Evolutionary conservation across 345 rosid genomes (phyloP), one percentile per base, ranked within the genome.

Genomic region (Aegle marmelos): DNA sequence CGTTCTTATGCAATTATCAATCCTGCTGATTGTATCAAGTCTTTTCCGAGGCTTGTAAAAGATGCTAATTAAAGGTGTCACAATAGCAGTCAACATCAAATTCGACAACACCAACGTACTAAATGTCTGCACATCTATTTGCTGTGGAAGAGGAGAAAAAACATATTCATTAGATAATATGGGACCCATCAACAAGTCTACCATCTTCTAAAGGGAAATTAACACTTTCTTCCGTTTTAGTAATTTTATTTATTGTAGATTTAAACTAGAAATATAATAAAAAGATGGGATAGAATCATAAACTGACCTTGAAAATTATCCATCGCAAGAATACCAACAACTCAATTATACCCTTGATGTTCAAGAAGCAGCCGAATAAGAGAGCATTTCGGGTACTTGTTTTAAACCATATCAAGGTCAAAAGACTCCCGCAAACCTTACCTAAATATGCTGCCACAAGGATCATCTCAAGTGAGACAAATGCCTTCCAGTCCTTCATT

Each of bases 311-410:
- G 4, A 27, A 1, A 2, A 2, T 4, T 28, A 10, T 19, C 70
- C 53, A 76, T 28, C 41, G 63, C 9, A 30, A 1, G 22, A 70
- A 37, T 7, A 53, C 4, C n/a, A 53, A 6, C 25, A 75, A 1
- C 7, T 87, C 86, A 22, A 75, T 2, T 0, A 79, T 30, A 13
- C 88, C 89, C 58, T 54, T 82, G 6, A 79, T 8, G 69, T 79
- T 81, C 39, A 87, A 34, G 30, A 85, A 41, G 7, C 77, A 60
- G 36, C 85, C 67, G 16, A 85, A 79, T 28, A 87, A n/a, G 60
- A 83, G 0, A 19, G 81, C 79, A 67, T 74, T 73, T 34, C 73
- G 34, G 9, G 74, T 9, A 36, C 48, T 75, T 5, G 79, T 63
- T 6, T 69, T 68, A 45, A 53, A 68, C 60, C 50, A 70, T 1